Evolutionary conservation across 805 yeast genomes (phyloP).

Genomic region (Wickerhamomyces mucosus): DNA sequence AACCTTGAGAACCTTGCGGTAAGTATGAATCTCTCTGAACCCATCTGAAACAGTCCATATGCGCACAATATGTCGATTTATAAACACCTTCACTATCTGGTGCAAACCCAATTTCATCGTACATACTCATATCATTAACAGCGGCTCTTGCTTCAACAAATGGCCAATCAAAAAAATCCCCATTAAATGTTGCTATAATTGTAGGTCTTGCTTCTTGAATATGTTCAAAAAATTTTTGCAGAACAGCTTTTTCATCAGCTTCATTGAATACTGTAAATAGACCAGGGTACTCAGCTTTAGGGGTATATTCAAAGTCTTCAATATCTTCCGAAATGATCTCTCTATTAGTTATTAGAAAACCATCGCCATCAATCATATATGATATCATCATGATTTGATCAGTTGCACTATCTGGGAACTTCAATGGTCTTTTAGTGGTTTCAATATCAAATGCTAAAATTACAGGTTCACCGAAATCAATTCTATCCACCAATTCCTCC

Average conservation of each 20-base stretch:
- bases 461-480: conserved; percentile 96
- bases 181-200: conserved; percentile 96
- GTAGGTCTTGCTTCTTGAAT: conserved; percentile 84
- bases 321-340: conserved; percentile 92
- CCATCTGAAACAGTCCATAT: conserved; percentile 98
- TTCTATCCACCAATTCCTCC: conserved; percentile 56
- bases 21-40: conserved; percentile 94
- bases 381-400: conserved; percentile 99
- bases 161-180: conserved; percentile 99
- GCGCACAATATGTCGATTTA: conserved; percentile 85
- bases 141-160: conserved; percentile 85
- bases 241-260: conserved; percentile 65
- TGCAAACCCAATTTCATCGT: conserved; percentile 88
- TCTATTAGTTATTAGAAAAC: conserved; percentile 85
- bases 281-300: conserved; percentile 94
- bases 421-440: conserved; percentile 92
- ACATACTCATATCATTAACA: conserved; percentile 80
- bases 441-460: conserved; percentile 96
- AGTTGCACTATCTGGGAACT: conserved; percentile 84
- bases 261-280: conserved; percentile 85
- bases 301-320: conserved; percentile 95
- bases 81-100: conserved; percentile 86
- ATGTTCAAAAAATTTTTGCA: conserved; percentile 80
- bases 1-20: conserved; percentile 98
- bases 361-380: conserved; percentile 98